phyloP scores from a whole-genome alignment of 2,329 filamentous ascomycete genomes.

The Coleophoma crateriformis region DNA sequence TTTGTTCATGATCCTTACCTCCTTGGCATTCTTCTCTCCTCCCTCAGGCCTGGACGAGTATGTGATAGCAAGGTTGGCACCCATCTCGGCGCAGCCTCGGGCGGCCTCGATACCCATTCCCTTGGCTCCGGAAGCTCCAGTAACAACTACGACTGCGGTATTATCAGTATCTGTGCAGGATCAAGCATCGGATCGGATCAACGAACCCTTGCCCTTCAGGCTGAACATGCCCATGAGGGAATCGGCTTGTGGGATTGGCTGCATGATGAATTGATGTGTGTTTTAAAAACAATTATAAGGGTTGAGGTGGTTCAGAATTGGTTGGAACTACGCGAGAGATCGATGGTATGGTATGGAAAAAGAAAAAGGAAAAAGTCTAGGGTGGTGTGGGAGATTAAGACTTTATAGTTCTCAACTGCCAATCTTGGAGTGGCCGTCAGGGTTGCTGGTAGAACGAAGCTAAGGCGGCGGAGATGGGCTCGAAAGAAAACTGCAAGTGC shows the following conservation, averaged over 20 bases:
- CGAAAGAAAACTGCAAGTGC: too few species aligned
- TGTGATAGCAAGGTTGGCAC: slow-evolving; percentile 61
- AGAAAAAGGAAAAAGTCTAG: too few species aligned
- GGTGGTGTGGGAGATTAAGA: too few species aligned
- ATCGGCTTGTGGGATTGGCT: slow-evolving; percentile 46
- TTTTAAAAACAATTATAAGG: too few species aligned
- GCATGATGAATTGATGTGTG: background rate
- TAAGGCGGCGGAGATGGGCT: too few species aligned
- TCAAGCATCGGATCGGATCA: background rate
- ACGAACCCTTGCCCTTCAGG: slow-evolving; percentile 37
- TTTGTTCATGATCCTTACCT: slow-evolving; percentile 19
- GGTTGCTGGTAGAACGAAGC: too few species aligned
- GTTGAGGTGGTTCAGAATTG: too few species aligned
- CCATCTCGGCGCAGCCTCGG: slow-evolving; percentile 59
- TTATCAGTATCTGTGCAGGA: background rate
- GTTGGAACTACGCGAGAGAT: too few species aligned
- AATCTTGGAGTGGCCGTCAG: too few species aligned
- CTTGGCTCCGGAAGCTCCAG: slow-evolving; percentile 58
- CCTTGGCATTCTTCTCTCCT: slow-evolving; percentile 60
- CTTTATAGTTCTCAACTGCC: too few species aligned
- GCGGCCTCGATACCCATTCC: slow-evolving; percentile 65
- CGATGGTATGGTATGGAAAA: too few species aligned
- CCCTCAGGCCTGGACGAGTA: slow-evolving; percentile 56
- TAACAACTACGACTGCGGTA: slow-evolving; percentile 48
- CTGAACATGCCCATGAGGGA: slow-evolving; percentile 57